Evolutionary conservation across 768 basidiomycete species (phyloP), one percentile per base, ranked within the genome.

Genomic region (Russula sp.): DNA sequence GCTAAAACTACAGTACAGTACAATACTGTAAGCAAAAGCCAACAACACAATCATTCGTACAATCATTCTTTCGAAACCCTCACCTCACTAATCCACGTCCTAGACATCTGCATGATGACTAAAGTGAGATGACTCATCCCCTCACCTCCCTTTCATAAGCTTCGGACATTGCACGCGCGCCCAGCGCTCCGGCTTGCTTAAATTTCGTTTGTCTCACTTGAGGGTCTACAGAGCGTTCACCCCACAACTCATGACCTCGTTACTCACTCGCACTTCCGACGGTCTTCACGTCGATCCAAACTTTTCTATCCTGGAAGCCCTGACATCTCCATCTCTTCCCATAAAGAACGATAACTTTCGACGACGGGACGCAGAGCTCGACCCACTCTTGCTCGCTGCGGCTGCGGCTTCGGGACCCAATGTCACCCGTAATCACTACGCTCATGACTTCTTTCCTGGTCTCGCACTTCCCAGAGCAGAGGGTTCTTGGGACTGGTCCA

Each of bases 371-470:
- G 84, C 87, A 7, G 81, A 83, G 0, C 79, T 93, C 43, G 90
- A 93, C 69, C 87, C 90, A 20, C 76, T 93, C 7, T 76, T 93
- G 56, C 81, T 93, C 58, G 90, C 88, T 34, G 87, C 87, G 0
- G 89, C 85, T 7, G 79, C 81, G 10, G 85, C 88, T 0, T 85
- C 88, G 0, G 86, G 85, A 5, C 87, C 88, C 10, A 82, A 90
- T 64, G 79, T 88, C 58, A 93, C 93, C 42, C 81, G 90, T 48
- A 90, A 93, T 68, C 93, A 95, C 71, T 90, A 88, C 69, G 81
- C 86, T 52, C 93, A 95, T 71, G 87, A 88, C 68, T 84, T 87
- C 72, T 85, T 84, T 67, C 86, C 87, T 0, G 80, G 79, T 0
- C 78, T 82, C 34, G 77, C 77, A 69, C 74, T 81, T 45, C 81